Conservation (phyloP, 2,329 filamentous ascomycete genomes). For the Harringtonia lauricola region DNA sequence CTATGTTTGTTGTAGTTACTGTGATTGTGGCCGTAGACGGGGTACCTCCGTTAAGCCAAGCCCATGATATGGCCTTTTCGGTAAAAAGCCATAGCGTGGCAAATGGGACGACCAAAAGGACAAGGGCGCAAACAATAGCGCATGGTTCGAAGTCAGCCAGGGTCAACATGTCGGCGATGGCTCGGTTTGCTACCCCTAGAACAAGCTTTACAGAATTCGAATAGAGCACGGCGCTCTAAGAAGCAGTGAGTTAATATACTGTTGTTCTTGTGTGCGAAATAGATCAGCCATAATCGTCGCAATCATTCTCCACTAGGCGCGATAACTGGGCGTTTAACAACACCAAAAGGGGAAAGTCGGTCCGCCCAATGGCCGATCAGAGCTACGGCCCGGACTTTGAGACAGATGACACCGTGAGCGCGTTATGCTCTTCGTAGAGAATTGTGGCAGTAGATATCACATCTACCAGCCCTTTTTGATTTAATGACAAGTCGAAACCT, state of each 20-base stretch:
- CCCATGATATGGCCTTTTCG: background rate
- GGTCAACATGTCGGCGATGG: background rate
- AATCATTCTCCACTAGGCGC: background rate
- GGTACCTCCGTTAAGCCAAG: background rate
- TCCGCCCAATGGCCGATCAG: background rate
- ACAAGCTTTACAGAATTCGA: background rate
- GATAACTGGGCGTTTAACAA: background rate
- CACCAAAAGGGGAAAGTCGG: conserved; percentile 1
- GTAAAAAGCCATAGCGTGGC: background rate
- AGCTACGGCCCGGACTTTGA: no score
- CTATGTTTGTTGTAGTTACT: no score
- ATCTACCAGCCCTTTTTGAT: no score
- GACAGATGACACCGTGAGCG: no score
- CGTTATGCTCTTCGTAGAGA: no score
- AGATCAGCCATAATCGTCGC: no score
- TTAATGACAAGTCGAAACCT: no score
- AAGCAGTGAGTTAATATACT: no score
- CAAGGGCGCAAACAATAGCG: background rate
- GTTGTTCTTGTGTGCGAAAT: no score
- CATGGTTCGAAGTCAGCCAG: background rate
- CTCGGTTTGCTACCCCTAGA: background rate
- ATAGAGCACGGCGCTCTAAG: no score
- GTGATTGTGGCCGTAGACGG: background rate
- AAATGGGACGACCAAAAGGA: background rate
- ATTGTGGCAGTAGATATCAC: no score